A percentile compares a stretch with the other conserved stretches of the same genome.
phyloP scores from a whole-genome alignment of 306 rosid genomes.

The Gastrolobium villosum region DNA sequence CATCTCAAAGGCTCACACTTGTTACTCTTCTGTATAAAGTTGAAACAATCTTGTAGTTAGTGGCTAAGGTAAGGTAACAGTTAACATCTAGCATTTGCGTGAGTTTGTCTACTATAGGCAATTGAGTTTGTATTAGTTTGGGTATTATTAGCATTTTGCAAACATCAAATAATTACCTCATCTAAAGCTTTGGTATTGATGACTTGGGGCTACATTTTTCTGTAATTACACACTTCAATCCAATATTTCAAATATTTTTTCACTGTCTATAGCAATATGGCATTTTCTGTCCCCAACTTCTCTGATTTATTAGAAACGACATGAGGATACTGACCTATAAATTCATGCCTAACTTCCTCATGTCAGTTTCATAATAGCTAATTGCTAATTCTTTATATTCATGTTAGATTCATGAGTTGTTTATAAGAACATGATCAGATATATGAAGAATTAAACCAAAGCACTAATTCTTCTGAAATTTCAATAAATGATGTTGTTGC shows the following conservation, averaged over 20 bases:
- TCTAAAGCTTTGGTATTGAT: not conserved
- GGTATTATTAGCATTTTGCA: not conserved
- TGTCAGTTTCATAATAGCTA: slow-evolving; percentile 10
- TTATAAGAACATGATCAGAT: too few relatives aligned
- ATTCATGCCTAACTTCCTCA: not conserved
- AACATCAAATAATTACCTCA: not conserved
- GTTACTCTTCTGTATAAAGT: too few relatives aligned
- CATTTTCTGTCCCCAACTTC: not conserved
- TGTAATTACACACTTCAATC: not conserved
- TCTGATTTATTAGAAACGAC: not conserved
- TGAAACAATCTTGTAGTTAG: too few relatives aligned
- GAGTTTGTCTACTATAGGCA: too few relatives aligned
- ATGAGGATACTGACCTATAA: slow-evolving; percentile 1
- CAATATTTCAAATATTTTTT: not conserved
- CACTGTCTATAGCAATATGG: not conserved
- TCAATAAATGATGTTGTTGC: too few relatives aligned
- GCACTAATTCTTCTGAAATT: too few relatives aligned
- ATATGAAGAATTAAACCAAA: too few relatives aligned
- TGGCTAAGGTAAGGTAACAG: too few relatives aligned
- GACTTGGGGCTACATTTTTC: not conserved
- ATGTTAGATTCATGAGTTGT: too few relatives aligned
- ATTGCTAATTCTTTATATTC: not conserved
- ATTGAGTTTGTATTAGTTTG: too few relatives aligned
- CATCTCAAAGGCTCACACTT: too few relatives aligned
- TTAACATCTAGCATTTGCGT: too few relatives aligned